Evolutionary conservation across 306 rosid species (phyloP).

Genomic region (Cyclanthera cordifolia): DNA sequence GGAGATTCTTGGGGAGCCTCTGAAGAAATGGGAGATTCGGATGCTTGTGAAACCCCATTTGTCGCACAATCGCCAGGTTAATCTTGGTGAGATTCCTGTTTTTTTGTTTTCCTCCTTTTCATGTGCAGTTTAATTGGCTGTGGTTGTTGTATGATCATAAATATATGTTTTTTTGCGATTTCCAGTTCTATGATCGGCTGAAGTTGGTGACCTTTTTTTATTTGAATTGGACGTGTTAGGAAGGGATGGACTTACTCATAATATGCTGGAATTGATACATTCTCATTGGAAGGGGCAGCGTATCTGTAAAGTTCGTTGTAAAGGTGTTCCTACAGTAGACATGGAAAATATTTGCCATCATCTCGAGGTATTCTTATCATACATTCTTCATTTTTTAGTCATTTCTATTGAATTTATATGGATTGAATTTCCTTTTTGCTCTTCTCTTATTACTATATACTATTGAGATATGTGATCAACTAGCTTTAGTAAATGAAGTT

Average conservation of each 20-base stretch:
- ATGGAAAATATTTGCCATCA: slow-evolving; percentile 73
- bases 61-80: slow-evolving; percentile 70
- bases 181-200: slow-evolving; percentile 10
- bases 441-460: not conserved
- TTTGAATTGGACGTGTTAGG: slow-evolving; percentile 41
- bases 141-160: slow-evolving; percentile 7
- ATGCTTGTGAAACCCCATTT: slow-evolving; percentile 53
- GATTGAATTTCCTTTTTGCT: too few species aligned
- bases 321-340: slow-evolving; percentile 94
- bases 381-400: not conserved
- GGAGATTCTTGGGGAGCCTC: slow-evolving; percentile 76
- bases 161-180: slow-evolving; percentile 3
- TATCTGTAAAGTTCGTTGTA: slow-evolving; percentile 77
- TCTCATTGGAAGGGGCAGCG: slow-evolving; percentile 74
- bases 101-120: not conserved
- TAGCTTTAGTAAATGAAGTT: not conserved
- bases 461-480: not conserved
- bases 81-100: slow-evolving; percentile 49
- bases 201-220: slow-evolving; percentile 13
- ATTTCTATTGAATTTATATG: not conserved
- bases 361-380: slow-evolving; percentile 47
- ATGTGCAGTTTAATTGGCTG: not conserved
- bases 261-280: slow-evolving; percentile 92
- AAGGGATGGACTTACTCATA: slow-evolving; percentile 91
- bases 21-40: slow-evolving; percentile 63